phyloP scores from a whole-genome alignment of 1,139 yeast genomes.

The Candida albicans region DNA sequence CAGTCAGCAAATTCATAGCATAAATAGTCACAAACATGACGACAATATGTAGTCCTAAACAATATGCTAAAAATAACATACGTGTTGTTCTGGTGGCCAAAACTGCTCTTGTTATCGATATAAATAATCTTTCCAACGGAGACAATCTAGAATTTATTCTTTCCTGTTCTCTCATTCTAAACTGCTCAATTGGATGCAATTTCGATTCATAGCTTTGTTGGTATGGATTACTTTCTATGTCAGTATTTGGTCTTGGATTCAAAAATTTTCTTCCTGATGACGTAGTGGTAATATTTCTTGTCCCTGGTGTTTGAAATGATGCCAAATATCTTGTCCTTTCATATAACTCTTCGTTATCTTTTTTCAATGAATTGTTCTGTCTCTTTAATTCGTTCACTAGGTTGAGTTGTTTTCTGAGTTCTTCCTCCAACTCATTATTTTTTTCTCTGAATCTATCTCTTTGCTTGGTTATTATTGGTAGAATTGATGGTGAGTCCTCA shows the following conservation, averaged over 20 bases:
- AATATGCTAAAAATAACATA: constrained; percentile 70
- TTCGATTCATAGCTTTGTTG: constrained; percentile 71
- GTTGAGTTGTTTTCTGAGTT: constrained; percentile 58
- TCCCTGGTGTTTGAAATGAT: constrained; percentile 30
- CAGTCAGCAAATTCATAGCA: constrained; percentile 50
- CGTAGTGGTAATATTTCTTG: constrained; percentile 17
- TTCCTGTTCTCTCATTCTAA: constrained; percentile 75
- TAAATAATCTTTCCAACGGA: constrained; percentile 76
- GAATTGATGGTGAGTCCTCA: constrained; percentile 50
- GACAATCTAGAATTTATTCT: constrained; percentile 72
- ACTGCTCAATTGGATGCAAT: constrained; percentile 80
- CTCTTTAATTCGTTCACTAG: constrained; percentile 60
- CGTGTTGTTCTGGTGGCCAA: constrained; percentile 74
- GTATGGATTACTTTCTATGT: constrained; percentile 60
- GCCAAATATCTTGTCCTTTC: constrained; percentile 81
- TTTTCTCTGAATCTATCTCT: constrained; percentile 86
- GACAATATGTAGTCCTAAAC: constrained; percentile 70
- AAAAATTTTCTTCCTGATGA: constrained; percentile 22
- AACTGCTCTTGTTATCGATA: constrained; percentile 70
- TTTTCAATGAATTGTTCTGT: constrained; percentile 62
- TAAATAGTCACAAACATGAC: constrained; percentile 67
- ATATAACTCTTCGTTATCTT: constrained; percentile 76
- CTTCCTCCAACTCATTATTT: constrained; percentile 81
- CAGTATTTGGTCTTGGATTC: constrained; percentile 41
- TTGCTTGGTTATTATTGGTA: constrained; percentile 91